phyloP scores from a whole-genome alignment of 257 asterid genomes.

The Petunia axillaris region DNA sequence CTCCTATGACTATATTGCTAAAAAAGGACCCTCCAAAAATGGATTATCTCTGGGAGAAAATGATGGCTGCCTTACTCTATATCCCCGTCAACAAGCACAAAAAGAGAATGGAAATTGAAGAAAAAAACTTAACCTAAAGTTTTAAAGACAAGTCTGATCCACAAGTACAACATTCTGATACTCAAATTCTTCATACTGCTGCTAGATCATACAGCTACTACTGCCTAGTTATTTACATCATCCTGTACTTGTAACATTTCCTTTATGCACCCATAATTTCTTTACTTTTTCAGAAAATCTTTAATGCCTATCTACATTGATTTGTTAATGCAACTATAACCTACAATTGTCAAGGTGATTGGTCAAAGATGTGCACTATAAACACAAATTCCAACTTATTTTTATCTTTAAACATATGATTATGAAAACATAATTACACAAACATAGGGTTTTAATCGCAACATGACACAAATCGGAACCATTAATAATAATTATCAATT shows the following conservation, averaged over 20 bases:
- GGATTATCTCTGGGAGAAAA: conserved; percentile 27
- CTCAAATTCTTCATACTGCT: not conserved
- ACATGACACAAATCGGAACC: not conserved
- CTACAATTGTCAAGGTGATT: not conserved
- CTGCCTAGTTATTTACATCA: conserved; percentile 24
- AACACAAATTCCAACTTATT: not conserved
- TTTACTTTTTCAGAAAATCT: conserved; percentile 22
- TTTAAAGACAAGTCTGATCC: not conserved
- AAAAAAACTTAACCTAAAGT: not conserved
- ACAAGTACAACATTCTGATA: conserved; percentile 15
- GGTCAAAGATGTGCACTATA: not conserved
- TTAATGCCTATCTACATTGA: conserved; percentile 15
- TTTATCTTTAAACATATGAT: not conserved
- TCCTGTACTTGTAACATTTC: conserved; percentile 16
- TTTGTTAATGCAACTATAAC: not conserved
- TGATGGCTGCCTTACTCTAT: conserved; percentile 9
- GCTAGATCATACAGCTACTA: not conserved
- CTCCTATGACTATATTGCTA: conserved; percentile 28
- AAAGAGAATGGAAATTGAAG: not conserved
- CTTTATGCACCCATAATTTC: conserved; percentile 22
- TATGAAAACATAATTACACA: not conserved
- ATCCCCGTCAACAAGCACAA: conserved; percentile 28
- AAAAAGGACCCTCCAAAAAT: conserved; percentile 29
- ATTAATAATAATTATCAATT: no score
- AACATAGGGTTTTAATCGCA: not conserved